These are phyloP conservation scores for Strigomonas galati DNA, from an alignment of 208 protist genomes.

Conservation along the genomic window DNA sequence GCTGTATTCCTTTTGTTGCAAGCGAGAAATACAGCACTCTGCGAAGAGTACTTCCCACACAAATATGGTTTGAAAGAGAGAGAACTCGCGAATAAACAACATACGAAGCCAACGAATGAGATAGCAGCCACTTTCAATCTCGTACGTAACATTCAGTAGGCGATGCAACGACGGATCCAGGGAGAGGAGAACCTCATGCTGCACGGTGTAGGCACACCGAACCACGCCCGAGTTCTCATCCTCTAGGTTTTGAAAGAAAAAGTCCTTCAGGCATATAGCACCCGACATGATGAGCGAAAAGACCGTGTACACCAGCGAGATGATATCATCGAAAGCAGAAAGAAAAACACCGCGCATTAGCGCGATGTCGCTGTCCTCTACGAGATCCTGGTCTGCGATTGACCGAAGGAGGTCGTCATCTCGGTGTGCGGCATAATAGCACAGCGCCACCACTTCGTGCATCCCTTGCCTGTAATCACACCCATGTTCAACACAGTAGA, in stretches of 20 bases:
- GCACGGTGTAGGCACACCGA: slow-evolving; percentile 40
- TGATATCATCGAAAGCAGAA: neutral
- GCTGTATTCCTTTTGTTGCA: slow-evolving; percentile 13
- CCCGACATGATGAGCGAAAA: neutral
- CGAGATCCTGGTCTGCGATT: too few species aligned
- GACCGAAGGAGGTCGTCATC: slow-evolving; percentile 24
- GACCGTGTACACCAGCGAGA: neutral
- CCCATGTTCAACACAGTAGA: slow-evolving; percentile 51
- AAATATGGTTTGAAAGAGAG: slow-evolving; percentile 42
- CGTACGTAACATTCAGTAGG: slow-evolving; percentile 59
- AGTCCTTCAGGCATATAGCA: neutral
- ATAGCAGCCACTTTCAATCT: slow-evolving; percentile 76
- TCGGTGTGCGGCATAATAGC: slow-evolving; percentile 54
- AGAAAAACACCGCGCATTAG: too few species aligned
- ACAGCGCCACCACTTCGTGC: slow-evolving; percentile 88
- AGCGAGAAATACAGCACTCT: slow-evolving; percentile 35
- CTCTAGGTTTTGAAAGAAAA: too few species aligned
- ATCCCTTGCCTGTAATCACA: slow-evolving; percentile 87
- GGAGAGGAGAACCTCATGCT: slow-evolving; percentile 44
- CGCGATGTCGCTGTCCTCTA: too few species aligned
- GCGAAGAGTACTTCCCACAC: slow-evolving; percentile 84
- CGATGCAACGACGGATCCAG: slow-evolving; percentile 54
- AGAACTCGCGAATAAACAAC: slow-evolving; percentile 85
- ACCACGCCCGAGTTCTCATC: slow-evolving; percentile 34
- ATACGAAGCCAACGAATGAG: slow-evolving; percentile 88